Evolutionary conservation across 768 basidiomycete species (phyloP), one percentile per base, ranked within the genome.

Genomic region (Suillus hirtellus): DNA sequence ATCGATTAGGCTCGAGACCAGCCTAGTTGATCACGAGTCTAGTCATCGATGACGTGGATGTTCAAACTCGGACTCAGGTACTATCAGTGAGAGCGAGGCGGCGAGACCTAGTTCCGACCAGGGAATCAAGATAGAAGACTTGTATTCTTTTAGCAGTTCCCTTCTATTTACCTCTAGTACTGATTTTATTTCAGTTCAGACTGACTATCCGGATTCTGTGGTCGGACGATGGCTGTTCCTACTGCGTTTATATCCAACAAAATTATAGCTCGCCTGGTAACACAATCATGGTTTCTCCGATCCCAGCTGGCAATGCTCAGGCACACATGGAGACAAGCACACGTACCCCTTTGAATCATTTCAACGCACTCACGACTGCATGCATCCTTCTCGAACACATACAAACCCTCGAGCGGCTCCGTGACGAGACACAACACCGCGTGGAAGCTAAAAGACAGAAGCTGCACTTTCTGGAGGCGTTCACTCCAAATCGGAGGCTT

Each of bases 351-450:
- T 17, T 12, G 52, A 53, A 53, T n/a, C 64, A 68, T 24, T 53
- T 63, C 46, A 63, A 75, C 52, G 44, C 73, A n/a, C 75, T 74
- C 60, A 65, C 65, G 35, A 76, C 73, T 17, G 72, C 75, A 2
- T 73, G 67, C 59, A 72, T 71, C 27, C 64, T 74, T 31, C 59
- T 75, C 52, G 67, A 67, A 38, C 73, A 75, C 4, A 50, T 74
- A 4, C 66, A 66, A 53, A 64, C 65, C 19, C 75, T 76, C 15
- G 62, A 63, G 27, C 60, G 43, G 46, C 61, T 44, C n/a, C 37
- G 60, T 31, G 59, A 62, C n/a, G 37, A 43, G 15, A 52, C 44
- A 63, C 60, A 62, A 12, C 12, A 37, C n/a, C 61, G 55, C 21
- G 49, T 54, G 11, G 56, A 54, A 40, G 19, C 40, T 31, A 62